Evolutionary conservation across 257 asterid species (phyloP), one percentile per base, ranked within the genome.

Genomic region (Nemophila menziesii): DNA sequence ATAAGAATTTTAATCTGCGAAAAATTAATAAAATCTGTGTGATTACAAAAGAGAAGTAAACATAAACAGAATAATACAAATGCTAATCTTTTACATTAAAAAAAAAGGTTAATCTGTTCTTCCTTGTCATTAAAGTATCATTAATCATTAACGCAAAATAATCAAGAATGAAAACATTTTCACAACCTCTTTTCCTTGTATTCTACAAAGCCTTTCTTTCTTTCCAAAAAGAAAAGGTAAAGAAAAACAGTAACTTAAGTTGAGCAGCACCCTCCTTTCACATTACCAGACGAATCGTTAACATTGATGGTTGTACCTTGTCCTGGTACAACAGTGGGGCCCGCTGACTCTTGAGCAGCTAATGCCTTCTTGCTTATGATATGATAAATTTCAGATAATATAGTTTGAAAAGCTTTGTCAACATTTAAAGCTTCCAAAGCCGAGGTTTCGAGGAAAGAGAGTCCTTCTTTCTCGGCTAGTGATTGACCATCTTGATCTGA

Each of bases 381-480:
- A 33, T 75, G 86, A 47, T 78, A 72, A 51, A 78, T 82, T 43
- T 75, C 90, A 2, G 78, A 55, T 71, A 78, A 68, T 43, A 81
- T 63, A 46, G 82, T 72, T 51, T 74, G 85, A 55, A 81, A 81
- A 16, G 86, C 90, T 69, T 69, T 81, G 43, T 78, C 93, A 8
- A 82, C 40, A 22, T 82, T 82, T 39, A 18, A 47, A 37, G 93
- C 83, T 62, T 82, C 93, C 21, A 82, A 57, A 0, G 93, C 93
- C 12, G 93, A 81, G 0, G 93, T 81, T 69, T 81, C 93, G 12
- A 81, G 80, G 52, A 76, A 80, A 0, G 92, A 76, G 48, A 80
- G 90, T 16, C 86, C 90, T 65, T 82, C 93, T 70, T 68, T 78
- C 71, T 82, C 93, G 0, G 93, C 90, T 62, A 82, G 62, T 41